These are phyloP conservation scores for Babjeviella inositovora DNA, from an alignment of 805 yeast genomes.

Conservation along the genomic window DNA sequence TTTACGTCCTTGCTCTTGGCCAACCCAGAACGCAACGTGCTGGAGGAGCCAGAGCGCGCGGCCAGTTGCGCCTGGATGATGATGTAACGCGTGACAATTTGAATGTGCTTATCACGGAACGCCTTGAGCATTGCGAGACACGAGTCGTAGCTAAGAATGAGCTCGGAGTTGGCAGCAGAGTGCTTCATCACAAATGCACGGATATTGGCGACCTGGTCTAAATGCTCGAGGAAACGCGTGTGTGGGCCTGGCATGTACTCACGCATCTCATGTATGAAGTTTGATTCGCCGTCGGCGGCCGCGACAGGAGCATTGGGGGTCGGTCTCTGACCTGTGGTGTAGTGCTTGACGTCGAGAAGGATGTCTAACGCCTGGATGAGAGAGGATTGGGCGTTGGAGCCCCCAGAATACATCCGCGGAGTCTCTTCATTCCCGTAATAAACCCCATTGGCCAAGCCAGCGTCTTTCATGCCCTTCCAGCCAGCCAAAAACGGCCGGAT, in stretches of 20 bases:
- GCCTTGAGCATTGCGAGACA: slow-evolving; percentile 77
- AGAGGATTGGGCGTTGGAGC: slow-evolving; percentile 89
- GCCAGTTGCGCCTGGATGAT: slow-evolving; percentile 59
- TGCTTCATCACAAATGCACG: slow-evolving; percentile 41
- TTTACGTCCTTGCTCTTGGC: slow-evolving; percentile 23
- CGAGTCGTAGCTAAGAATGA: slow-evolving; percentile 69
- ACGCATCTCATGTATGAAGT: slow-evolving; percentile 74
- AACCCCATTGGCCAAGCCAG: slow-evolving; percentile 67
- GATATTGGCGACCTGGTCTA: slow-evolving; percentile 41
- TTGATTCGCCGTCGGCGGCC: slow-evolving; percentile 2
- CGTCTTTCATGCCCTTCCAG: slow-evolving; percentile 83
- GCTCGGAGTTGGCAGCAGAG: slow-evolving; percentile 26
- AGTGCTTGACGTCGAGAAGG: slow-evolving; percentile 60
- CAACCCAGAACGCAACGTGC: slow-evolving; percentile 41
- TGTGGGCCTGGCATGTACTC: slow-evolving; percentile 83
- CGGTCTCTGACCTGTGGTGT: slow-evolving; percentile 53
- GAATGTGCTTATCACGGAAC: slow-evolving; percentile 87
- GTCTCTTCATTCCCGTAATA: slow-evolving; percentile 49
- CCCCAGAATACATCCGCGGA: slow-evolving; percentile 61
- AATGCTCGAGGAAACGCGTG: slow-evolving; percentile 49
- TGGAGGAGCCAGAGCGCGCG: slow-evolving; percentile 28
- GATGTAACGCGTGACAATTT: slow-evolving; percentile 78
- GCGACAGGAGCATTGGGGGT: slow-evolving; percentile 5
- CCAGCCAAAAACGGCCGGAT: slow-evolving; percentile 88
- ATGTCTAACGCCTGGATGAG: slow-evolving; percentile 78